Evolutionary conservation across 345 rosid genomes (phyloP), one percentile per base, ranked within the genome.

Genomic region (Eucalyptus virginea): DNA sequence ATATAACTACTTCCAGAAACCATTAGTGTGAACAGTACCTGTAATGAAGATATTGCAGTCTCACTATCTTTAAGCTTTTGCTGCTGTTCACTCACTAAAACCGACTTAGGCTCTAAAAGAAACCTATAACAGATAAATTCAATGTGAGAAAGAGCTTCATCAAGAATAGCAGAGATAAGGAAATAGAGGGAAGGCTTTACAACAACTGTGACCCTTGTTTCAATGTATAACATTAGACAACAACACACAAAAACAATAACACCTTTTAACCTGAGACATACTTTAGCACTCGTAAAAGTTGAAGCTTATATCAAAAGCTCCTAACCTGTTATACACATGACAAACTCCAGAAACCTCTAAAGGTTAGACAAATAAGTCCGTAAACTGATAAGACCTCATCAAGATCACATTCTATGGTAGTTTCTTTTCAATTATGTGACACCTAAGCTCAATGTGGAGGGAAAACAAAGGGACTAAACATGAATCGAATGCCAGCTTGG

Each of bases 31-130:
- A 77, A 77, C 28, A 15, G 67, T 90, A 97, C 99, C 98, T 93
- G 94, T 44, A 97, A 93, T 15, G 99, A 94, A 87, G 94, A 90
- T 90, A 96, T 93, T 58, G 98, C 96, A 91, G 97, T 88, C 90
- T 98, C 99, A 80, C 97, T 95, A 90, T 96, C 99, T 93, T 96
- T 96, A 80, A 93, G 92, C 94, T 97, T 98, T 90, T 94, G 95
- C 89, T 97, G 97, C 90, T 97, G 99, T 90, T 97, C 99, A 90
- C 87, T 91, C 93, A 92, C 91, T 85, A 98, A 90, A 86, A 92
- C 90, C 15, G 93, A 77, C 91, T 93, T 97, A 24, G 99, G 98
- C 95, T 97, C 99, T 91, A 97, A 93, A 51, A 96, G 93, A 93
- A 98, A 98, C 96, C 99, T 96, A 96, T 60, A 90, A 88, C 89